Percentiles rank a stretch among this genome's conserved stretches.
These are phyloP conservation scores for Chamaecrista fasciculata DNA, from an alignment of 306 rosid species.

Conservation along the genomic window DNA sequence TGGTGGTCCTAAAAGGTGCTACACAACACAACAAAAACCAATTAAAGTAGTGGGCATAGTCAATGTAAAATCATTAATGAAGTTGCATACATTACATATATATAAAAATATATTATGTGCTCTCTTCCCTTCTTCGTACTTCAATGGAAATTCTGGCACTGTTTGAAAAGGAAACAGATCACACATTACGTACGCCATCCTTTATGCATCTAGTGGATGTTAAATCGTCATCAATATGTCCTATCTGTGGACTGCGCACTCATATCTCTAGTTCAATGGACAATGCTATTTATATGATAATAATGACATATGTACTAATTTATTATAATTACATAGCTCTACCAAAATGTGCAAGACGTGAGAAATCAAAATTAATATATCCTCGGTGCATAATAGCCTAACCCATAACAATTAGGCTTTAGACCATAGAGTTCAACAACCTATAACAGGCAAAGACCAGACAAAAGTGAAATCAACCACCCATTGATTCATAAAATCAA, in stretches of 20 bases:
- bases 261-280: slow-evolving; percentile 13
- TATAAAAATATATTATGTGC: too few species aligned
- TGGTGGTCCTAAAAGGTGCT: slow-evolving; percentile 8
- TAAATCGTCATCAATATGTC: slow-evolving; percentile 13
- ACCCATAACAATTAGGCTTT: too few species aligned
- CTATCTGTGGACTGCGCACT: slow-evolving; percentile 29
- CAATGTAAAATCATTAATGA: not conserved
- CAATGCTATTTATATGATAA: not conserved
- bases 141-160: not conserved
- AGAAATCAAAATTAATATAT: too few species aligned
- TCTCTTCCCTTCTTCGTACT: not conserved
- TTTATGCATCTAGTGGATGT: slow-evolving; percentile 7
- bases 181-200: not conserved
- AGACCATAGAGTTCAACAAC: too few species aligned
- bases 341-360: too few species aligned
- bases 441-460: too few species aligned
- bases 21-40: not conserved
- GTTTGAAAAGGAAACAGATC: not conserved
- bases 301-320: not conserved
- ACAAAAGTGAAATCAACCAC: too few species aligned
- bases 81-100: too few species aligned
- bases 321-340: not conserved
- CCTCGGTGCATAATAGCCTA: too few species aligned
- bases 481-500: too few species aligned
- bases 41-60: not conserved